These are phyloP conservation scores for Seiridium cupressi DNA, from an alignment of 2,329 filamentous ascomycete species.

Conservation along the genomic window DNA sequence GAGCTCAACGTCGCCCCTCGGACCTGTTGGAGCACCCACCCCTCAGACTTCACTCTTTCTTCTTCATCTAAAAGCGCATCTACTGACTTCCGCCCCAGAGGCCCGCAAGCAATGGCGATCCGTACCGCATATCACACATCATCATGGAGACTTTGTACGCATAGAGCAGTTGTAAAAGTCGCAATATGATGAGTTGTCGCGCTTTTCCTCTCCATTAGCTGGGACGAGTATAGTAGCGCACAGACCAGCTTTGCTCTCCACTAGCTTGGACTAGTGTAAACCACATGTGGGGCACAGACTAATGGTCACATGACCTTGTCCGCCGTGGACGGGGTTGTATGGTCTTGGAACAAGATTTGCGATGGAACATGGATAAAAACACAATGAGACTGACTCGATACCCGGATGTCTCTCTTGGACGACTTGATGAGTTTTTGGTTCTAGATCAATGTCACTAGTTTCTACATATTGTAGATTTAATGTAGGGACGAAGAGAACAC, in stretches of 20 bases:
- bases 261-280: neutral
- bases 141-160: conserved; percentile 51
- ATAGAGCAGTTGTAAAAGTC: neutral
- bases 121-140: conserved; percentile 76
- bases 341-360: neutral
- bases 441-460: neutral
- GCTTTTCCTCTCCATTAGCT: too few species aligned
- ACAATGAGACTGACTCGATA: conserved; percentile 1
- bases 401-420: conserved; percentile 1
- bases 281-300: neutral
- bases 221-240: too few species aligned
- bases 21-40: too few species aligned
- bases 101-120: conserved; percentile 79
- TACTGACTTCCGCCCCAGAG: too few species aligned
- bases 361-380: neutral
- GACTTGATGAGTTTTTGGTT: neutral
- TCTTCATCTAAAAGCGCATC: too few species aligned
- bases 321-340: neutral
- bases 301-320: too few species aligned
- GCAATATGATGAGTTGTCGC: too few species aligned
- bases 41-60: too few species aligned
- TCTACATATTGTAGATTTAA: neutral
- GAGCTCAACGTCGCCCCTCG: too few species aligned
- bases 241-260: too few species aligned
- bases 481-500: neutral